Conservation (phyloP, 495 filamentous ascomycete genomes). For the Paragyromitra xinjiangensis region DNA sequence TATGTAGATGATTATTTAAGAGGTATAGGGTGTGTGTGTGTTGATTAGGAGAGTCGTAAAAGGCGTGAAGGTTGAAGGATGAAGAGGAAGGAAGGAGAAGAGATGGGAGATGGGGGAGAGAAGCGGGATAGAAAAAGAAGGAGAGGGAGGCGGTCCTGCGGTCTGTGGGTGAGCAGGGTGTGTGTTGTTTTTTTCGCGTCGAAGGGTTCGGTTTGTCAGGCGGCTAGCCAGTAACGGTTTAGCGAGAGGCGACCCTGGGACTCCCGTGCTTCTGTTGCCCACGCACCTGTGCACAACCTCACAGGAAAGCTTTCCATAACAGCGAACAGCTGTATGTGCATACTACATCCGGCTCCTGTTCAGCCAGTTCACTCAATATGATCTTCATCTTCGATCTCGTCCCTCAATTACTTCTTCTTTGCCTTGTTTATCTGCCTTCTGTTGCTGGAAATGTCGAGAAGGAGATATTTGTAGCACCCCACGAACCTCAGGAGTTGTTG, state of each 20-base stretch:
- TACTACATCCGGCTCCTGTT: constrained; percentile 31
- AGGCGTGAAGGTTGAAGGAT: constrained; percentile 55
- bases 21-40: constrained; percentile 18
- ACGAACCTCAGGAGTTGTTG: constrained; percentile 39
- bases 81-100: constrained; percentile 56
- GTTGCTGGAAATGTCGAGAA: constrained; percentile 80
- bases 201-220: constrained; percentile 56
- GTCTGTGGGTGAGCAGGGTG: constrained; percentile 55
- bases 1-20: constrained; percentile 43
- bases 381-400: constrained; percentile 52
- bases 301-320: constrained; percentile 25
- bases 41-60: constrained; percentile 55
- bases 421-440: constrained; percentile 58
- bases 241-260: constrained; percentile 29
- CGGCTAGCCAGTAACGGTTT: constrained; percentile 53
- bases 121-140: constrained; percentile 53
- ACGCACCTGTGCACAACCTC: constrained; percentile 32
- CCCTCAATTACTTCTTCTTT: constrained; percentile 52
- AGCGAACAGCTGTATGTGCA: constrained; percentile 41
- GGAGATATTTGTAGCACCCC: constrained; percentile 82
- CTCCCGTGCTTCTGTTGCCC: constrained; percentile 38
- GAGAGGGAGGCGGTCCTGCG: constrained; percentile 53
- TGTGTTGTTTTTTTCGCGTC: constrained; percentile 57
- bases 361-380: constrained; percentile 43
- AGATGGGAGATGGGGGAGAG: constrained; percentile 47